Conservation (phyloP, 345 rosid species). For the Adansonia digitata region DNA sequence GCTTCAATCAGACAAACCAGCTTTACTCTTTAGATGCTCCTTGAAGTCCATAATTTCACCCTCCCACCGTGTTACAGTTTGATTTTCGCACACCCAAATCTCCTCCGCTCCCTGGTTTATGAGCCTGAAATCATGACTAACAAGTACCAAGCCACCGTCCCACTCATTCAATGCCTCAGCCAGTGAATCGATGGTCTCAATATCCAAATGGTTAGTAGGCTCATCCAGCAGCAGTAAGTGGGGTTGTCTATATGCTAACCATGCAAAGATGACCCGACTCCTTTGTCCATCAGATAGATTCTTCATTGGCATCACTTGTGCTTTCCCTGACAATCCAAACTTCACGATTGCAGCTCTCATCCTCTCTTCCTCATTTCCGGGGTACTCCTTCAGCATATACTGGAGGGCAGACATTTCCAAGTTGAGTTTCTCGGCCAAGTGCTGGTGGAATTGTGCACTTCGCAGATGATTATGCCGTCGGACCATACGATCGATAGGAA, state of each 20-base stretch:
- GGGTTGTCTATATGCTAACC: constrained; percentile 95
- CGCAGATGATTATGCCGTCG: constrained; percentile 88
- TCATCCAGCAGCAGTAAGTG: constrained; percentile 88
- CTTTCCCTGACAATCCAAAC: constrained; percentile 89
- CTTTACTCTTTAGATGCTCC: constrained; percentile 63
- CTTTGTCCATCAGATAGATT: constrained; percentile 91
- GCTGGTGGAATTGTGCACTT: constrained; percentile 95
- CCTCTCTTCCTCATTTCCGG: constrained; percentile 89
- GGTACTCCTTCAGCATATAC: constrained; percentile 82
- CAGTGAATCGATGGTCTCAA: constrained; percentile 87
- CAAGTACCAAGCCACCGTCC: constrained; percentile 85
- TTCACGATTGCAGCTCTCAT: constrained; percentile 92
- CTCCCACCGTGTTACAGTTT: constrained; percentile 60
- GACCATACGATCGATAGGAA: constrained; percentile 94
- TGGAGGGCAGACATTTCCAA: constrained; percentile 71
- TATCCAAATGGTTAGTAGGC: constrained; percentile 95
- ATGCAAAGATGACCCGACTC: constrained; percentile 91
- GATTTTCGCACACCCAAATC: constrained; percentile 86
- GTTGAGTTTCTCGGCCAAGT: constrained; percentile 92
- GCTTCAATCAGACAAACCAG: constrained; percentile 53
- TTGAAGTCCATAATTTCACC: constrained; percentile 86
- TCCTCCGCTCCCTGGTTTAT: constrained; percentile 82
- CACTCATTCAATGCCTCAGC: constrained; percentile 84
- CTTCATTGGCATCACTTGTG: constrained; percentile 96
- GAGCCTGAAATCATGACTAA: constrained; percentile 85